Conservation (phyloP, 169 alveolate species). For the Eimeria mitis region DNA sequence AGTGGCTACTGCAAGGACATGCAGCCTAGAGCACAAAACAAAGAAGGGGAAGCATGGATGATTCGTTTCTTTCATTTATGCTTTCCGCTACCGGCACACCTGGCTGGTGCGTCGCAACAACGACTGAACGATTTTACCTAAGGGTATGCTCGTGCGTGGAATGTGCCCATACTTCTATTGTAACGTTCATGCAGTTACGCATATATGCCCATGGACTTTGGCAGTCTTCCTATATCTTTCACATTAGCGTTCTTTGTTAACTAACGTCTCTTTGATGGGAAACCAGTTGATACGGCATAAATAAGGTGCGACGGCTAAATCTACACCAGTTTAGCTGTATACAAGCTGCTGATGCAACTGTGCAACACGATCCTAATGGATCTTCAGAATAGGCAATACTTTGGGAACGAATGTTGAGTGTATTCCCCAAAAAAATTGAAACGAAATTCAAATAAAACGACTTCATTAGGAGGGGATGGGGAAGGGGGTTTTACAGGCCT, state of each 20-base stretch:
- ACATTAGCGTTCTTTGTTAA: neutral
- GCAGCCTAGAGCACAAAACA: neutral
- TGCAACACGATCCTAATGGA: neutral
- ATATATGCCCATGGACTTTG: neutral
- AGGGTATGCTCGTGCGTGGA: neutral
- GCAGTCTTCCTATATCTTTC: neutral
- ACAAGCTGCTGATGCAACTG: neutral
- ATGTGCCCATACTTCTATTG: neutral
- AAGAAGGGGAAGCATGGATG: neutral
- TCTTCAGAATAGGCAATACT: neutral
- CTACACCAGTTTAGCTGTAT: neutral
- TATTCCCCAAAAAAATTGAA: neutral
- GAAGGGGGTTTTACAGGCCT: neutral
- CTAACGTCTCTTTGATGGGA: neutral
- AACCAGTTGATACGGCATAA: neutral
- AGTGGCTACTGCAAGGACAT: conserved; percentile 3
- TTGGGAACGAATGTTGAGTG: neutral
- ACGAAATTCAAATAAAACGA: neutral
- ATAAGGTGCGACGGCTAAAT: neutral
- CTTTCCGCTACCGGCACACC: conserved; percentile 18
- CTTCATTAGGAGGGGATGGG: neutral
- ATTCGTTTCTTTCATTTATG: neutral
- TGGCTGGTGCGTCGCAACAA: neutral
- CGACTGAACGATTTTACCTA: neutral
- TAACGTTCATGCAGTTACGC: neutral